Conservation (phyloP, 306 rosid species). For the Medicago ruthenica region DNA sequence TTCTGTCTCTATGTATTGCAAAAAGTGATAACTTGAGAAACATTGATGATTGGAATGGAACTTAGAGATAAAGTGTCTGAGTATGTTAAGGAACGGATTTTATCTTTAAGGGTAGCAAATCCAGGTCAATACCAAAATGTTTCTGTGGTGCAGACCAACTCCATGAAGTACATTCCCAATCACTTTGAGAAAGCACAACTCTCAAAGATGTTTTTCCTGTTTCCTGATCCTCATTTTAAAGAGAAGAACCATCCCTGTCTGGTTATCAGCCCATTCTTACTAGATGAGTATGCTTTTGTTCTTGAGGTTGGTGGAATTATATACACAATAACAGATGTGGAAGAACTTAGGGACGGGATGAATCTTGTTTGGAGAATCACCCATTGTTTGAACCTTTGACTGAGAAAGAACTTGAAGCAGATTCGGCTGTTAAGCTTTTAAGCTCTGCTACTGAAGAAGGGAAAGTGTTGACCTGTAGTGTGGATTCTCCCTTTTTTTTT, state of each 20-base stretch:
- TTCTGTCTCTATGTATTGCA: no score
- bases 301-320: conserved; percentile 83
- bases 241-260: conserved; percentile 96
- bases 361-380: conserved; percentile 80
- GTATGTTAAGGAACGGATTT: conserved; percentile 89
- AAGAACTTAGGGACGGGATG: conserved; percentile 98
- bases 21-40: no score
- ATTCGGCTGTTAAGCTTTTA: conserved; percentile 78
- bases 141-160: conserved; percentile 88
- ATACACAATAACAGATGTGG: conserved; percentile 92
- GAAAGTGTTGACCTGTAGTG: no score
- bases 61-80: conserved; percentile 91
- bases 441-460: conserved; percentile 92
- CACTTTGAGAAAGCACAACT: conserved; percentile 90
- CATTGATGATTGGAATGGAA: conserved; percentile 96
- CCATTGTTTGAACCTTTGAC: conserved; percentile 84
- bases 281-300: conserved; percentile 89
- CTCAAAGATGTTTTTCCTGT: conserved; percentile 89
- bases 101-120: conserved; percentile 69
- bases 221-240: conserved; percentile 99
- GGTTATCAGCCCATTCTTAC: conserved; percentile 84
- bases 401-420: conserved; percentile 77
- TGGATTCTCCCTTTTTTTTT: no score
- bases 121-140: conserved; percentile 86
- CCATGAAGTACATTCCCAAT: conserved; percentile 96